Evolutionary conservation across 257 asterid species (phyloP), one percentile per base, ranked within the genome.

Genomic region (Solanum virginianum): DNA sequence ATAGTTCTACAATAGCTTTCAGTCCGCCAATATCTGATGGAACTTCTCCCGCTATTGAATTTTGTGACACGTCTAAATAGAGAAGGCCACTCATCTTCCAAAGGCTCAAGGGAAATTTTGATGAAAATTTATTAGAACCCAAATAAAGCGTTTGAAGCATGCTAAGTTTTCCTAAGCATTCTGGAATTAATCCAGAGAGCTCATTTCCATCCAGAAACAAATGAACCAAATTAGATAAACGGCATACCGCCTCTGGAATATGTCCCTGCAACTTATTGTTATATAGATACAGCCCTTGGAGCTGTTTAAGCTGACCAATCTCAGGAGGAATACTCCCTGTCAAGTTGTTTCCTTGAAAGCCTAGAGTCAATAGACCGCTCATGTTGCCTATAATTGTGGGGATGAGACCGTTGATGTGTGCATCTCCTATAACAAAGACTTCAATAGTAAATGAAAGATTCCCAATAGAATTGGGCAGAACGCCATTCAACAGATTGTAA

Each of bases 1-100:
- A 82, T 10, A 91, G 39, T 15, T 7, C 82, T 15, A 72, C 83
- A 11, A 71, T n/a, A 20, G 22, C 68, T 29, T 86, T 84, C 51
- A 86, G 53, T 60, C 14, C 79, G 39, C 87, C 87, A 80, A 91
- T 87, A 60, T 83, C 87, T 8, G 39, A 32, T 32, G 32, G 56
- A 80, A 88, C 60, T 51, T 53, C 86, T 45, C 93, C 93, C 32
- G 74, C 80, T 29, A 91, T 12, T 0, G 81, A 71, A 81, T 87
- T 89, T 4, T 13, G 72, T 17, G 91, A 87, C 65, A 89, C 29
- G 22, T 72, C 70, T 39, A 91, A 29, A 60, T n/a, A 2, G 86
- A 87, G 80, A 56, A 91, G 82, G 62, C 69, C 71, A 29, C 32
- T 85, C 4, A 88, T 65, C 9, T 82, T 84, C 93, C 91, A 89